Conservation (phyloP, 2,329 filamentous ascomycete species). For the Fusarium pseudocircinatum region DNA sequence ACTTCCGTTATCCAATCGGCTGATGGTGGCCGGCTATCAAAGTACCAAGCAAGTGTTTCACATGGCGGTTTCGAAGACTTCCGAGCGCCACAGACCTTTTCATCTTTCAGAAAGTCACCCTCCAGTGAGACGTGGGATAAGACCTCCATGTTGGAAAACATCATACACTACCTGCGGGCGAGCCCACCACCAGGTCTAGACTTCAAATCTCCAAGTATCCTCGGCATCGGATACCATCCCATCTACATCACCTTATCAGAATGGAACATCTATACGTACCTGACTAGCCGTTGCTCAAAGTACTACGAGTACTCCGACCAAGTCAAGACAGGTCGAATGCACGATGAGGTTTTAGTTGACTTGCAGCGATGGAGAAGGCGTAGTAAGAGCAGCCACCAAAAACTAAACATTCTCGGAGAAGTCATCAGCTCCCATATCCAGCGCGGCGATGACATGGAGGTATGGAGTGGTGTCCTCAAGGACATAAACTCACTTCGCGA, state of each 20-base stretch:
- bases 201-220: fast-evolving
- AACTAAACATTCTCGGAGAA: fast-evolving
- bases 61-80: neutral
- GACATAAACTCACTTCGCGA: neutral
- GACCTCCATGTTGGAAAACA: neutral
- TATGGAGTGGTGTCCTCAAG: fast-evolving
- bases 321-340: fast-evolving
- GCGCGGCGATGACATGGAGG: fast-evolving
- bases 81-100: fast-evolving
- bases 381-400: fast-evolving
- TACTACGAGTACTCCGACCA: neutral
- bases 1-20: fast-evolving
- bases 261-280: neutral
- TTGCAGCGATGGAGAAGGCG: neutral
- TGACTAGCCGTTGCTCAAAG: fast-evolving
- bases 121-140: fast-evolving
- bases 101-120: fast-evolving
- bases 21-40: fast-evolving
- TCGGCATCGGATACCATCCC: neutral
- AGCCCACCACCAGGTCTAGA: fast-evolving
- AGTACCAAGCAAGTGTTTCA: fast-evolving
- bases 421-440: fast-evolving
- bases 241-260: neutral
- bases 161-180: fast-evolving
- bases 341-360: neutral